These are phyloP conservation scores for Ophiostoma ips DNA, from an alignment of 2,329 filamentous ascomycete species.

Conservation along the genomic window DNA sequence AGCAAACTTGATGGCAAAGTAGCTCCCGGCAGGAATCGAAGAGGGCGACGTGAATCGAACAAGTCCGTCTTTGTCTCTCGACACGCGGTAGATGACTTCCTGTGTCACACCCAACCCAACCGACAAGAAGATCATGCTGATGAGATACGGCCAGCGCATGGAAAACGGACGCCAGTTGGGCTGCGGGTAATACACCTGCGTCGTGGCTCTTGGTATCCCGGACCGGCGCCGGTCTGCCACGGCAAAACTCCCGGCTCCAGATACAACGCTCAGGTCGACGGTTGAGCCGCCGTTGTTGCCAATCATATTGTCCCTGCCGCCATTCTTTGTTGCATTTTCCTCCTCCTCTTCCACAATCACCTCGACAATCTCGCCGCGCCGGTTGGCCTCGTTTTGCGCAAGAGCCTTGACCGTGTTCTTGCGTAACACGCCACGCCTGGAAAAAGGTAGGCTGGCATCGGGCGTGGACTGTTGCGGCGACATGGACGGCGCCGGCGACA, in stretches of 20 bases:
- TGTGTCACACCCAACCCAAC: conserved; percentile 35
- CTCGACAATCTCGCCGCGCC: conserved; percentile 44
- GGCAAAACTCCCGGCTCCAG: conserved; percentile 24
- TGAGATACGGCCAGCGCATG: conserved; percentile 49
- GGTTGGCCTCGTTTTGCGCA: conserved; percentile 45
- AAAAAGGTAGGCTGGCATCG: background rate
- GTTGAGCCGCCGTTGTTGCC: conserved; percentile 17
- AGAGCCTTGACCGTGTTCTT: conserved; percentile 29
- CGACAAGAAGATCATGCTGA: conserved; percentile 38
- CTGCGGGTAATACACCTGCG: conserved; percentile 44
- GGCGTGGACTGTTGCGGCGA: too few species aligned
- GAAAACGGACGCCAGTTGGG: conserved; percentile 54
- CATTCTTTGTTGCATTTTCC: conserved; percentile 10
- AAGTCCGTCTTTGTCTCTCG: conserved; percentile 29
- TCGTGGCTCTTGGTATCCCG: conserved; percentile 19
- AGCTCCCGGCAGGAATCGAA: conserved; percentile 36
- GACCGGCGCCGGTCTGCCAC: conserved; percentile 21
- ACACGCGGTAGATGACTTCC: conserved; percentile 42
- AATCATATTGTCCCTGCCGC: background rate
- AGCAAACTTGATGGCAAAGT: conserved; percentile 50
- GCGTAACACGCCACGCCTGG: background rate
- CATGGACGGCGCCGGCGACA: background rate
- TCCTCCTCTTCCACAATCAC: conserved; percentile 32
- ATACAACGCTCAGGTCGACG: conserved; percentile 38
- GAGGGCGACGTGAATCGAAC: conserved; percentile 35